Percentiles rank a stretch among this genome's conserved stretches.
phyloP scores from a whole-genome alignment of 2,329 filamentous ascomycete species.

The Fusarium sp. region DNA sequence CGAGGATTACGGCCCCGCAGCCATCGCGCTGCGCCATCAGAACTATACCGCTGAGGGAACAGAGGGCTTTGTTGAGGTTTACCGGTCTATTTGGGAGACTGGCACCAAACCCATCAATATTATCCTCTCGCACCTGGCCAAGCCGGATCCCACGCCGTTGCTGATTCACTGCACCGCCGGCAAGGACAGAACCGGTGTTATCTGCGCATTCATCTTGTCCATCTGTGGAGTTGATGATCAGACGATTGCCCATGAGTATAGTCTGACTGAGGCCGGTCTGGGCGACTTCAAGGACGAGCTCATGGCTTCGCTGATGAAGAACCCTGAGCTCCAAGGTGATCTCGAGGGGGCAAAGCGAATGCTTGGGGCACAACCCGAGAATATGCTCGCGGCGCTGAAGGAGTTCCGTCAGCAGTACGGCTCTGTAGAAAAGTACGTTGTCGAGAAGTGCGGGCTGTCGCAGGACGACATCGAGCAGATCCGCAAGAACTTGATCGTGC shows the following conservation, averaged over 20 bases:
- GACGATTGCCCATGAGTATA: conserved; percentile 77
- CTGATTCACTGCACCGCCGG: conserved; percentile 83
- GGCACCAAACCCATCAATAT: conserved; percentile 67
- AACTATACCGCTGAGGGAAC: conserved; percentile 71
- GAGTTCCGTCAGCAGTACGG: conserved; percentile 74
- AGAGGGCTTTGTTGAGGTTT: conserved; percentile 75
- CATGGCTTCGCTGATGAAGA: conserved; percentile 64
- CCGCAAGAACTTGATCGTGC: conserved; percentile 64
- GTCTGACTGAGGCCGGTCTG: conserved; percentile 75
- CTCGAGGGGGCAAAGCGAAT: conserved; percentile 61
- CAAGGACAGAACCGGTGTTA: conserved; percentile 83
- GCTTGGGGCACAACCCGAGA: conserved; percentile 63
- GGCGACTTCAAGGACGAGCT: conserved; percentile 67
- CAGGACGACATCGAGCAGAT: conserved; percentile 69
- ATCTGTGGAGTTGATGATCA: conserved; percentile 74
- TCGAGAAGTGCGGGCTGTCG: conserved; percentile 70
- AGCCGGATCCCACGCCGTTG: conserved; percentile 62
- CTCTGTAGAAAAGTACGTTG: conserved; percentile 75
- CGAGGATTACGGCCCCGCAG: conserved; percentile 74
- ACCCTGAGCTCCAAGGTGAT: conserved; percentile 66
- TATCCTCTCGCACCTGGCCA: conserved; percentile 70
- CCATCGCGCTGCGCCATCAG: conserved; percentile 72
- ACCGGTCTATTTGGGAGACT: conserved; percentile 71
- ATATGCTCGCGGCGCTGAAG: conserved; percentile 65
- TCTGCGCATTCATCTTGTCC: conserved; percentile 76